Base-by-base conservation (phyloP, 1,284 basidiomycete genomes). In the Heterobasidion parviporum region DNA sequence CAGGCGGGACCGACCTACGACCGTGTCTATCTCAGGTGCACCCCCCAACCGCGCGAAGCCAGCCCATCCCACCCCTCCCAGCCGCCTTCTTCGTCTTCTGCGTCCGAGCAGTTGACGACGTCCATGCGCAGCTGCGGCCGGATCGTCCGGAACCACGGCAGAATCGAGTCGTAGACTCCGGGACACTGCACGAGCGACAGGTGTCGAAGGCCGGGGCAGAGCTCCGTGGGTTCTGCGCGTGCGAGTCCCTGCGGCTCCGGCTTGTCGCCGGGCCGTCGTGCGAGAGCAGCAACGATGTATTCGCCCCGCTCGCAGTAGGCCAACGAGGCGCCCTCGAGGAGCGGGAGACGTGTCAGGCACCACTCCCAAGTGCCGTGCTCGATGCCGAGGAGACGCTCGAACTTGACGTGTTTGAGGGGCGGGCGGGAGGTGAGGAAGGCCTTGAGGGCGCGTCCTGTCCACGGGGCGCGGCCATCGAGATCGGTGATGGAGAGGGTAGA, bases 401-500 rank as follows among this genome's bases (percentile, higher is more conserved):
- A n/a, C 16, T 35, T 32, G 33, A 51, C 32, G 6, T 36, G 15
- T 32, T 35, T 32, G 32, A 51, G 50, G 10, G 50, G 50, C 34
- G 50, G 50, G 50, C 50, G 50, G 32, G 50, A 16, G 14, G 50
- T 51, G 32, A 51, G 35, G 50, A 51, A 51, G 6, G 50, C 50
- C 3, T 16, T 16, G 33, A 51, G 50, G 2, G 33, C 50, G 50
- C 50, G 50, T 5, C 33, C 50, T 4, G 50, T 51, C 50, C 50
- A 51, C 6, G 50, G 50, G 16, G 50, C 50, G 50, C 16, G 34
- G 50, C 50, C 50, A 34, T 51, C 50, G 50, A 51, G 50, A 16
- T 51, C 46, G 36, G 53, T 54, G 61, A 56, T 41, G 54, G 55
- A 49, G 57, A 49, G 45, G 56, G 57, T 38, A 33, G 48, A 45